Base-by-base conservation (phyloP, 345 rosid genomes). In the Microcos paniculata region DNA sequence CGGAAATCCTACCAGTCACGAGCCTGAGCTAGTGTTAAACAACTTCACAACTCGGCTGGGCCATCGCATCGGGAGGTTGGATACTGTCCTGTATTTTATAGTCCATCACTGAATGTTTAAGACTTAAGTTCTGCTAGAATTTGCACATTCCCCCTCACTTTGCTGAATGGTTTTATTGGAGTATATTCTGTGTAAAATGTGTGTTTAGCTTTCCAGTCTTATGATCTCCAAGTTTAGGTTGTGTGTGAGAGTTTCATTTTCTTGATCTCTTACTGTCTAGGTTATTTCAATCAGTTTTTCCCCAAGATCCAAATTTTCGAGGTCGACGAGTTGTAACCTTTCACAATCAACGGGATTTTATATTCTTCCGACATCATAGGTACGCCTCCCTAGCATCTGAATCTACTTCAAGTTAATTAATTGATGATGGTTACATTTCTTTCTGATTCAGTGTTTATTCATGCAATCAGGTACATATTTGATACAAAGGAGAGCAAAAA, bases 361-460 rank as follows among this genome's bases (percentile, higher is more conserved):
- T 96, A 75, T 92, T 96, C 80, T 94, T 96, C 80, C 83, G 99
- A 51, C 99, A 96, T 81, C 99, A 94, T 73, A 82, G 99, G 98
- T 96, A 70, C 30, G 85, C 74, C 70, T 40, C 12, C 52, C 42
- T 46, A 45, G 59, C 55, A 43, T 26, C n/a, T 53, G 31, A 33
- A 23, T n/a, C 19, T 53, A 52, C 23, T 45, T 59, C n/a, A 40
- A 35, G 38, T 53, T 42, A 3, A 23, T 30, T 8, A 72, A 18
- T 43, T 18, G 46, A 6, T 73, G 43, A 31, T 61, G 46, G 19
- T 59, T 46, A 35, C 52, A 5, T 74, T 49, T 65, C 26, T 71
- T 62, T 49, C 64, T 74, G 53, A 81, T 31, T 45, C 26, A 19
- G 46, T 73, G 2, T 43, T 6, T 62, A 42, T 59, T 46, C 13